Conservation (phyloP, 2,329 filamentous ascomycete genomes). For the Didymellaceae sp. region DNA sequence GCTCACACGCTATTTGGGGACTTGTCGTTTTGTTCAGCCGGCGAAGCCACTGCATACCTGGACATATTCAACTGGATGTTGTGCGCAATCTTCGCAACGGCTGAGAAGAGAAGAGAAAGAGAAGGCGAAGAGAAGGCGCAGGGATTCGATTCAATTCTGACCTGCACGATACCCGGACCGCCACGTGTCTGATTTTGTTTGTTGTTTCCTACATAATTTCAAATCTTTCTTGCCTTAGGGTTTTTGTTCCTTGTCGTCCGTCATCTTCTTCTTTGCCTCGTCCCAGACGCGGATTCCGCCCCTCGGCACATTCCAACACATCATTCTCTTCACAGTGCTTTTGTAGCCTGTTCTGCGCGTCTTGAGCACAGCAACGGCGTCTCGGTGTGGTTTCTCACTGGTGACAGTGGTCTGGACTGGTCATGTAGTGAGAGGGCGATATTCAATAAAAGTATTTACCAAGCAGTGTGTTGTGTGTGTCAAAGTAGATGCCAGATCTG, state of each 20-base stretch:
- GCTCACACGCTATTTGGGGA: background rate
- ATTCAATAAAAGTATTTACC: too few relatives aligned
- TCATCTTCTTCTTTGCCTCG: too few relatives aligned
- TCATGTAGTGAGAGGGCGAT: too few relatives aligned
- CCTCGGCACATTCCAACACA: too few relatives aligned
- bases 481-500: too few relatives aligned
- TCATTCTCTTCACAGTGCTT: too few relatives aligned
- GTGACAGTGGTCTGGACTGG: too few relatives aligned
- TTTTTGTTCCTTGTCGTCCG: background rate
- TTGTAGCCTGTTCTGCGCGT: too few relatives aligned
- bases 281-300: too few relatives aligned
- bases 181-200: constrained; percentile 1
- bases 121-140: background rate
- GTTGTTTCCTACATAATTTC: constrained; percentile 3
- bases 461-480: too few relatives aligned
- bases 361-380: too few relatives aligned
- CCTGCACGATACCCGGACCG: constrained; percentile 32
- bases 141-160: constrained; percentile 5
- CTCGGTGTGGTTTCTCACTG: too few relatives aligned
- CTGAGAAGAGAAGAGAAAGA: background rate
- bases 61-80: background rate
- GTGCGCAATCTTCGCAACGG: background rate
- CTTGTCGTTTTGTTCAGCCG: background rate
- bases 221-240: background rate
- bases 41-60: background rate